phyloP scores from a whole-genome alignment of 2,329 filamentous ascomycete genomes.

The Aspergillus piperis region DNA sequence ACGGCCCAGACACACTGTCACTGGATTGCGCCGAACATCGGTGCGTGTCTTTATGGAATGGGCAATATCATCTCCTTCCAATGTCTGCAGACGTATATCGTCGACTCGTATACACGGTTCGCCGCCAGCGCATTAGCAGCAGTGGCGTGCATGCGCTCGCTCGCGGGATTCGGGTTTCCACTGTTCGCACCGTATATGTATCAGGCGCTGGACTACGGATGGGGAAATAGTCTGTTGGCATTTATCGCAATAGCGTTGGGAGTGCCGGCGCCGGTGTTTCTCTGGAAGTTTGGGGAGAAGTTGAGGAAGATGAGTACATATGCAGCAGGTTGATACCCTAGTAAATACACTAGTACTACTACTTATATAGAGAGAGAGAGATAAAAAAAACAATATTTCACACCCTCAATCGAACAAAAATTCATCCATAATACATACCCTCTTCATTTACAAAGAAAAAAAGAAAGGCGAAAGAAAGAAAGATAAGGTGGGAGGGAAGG shows the following conservation, averaged over 20 bases:
- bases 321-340: slow-evolving; percentile 40
- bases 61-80: slow-evolving; percentile 50
- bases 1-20: slow-evolving; percentile 51
- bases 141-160: slow-evolving; percentile 36
- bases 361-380: too few relatives aligned
- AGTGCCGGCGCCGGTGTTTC: slow-evolving; percentile 51
- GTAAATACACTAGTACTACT: neutral
- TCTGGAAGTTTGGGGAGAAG: slow-evolving; percentile 53
- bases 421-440: too few relatives aligned
- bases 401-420: too few relatives aligned
- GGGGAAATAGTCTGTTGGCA: slow-evolving; percentile 46
- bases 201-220: slow-evolving; percentile 38
- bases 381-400: too few relatives aligned
- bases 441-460: too few relatives aligned
- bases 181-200: slow-evolving; percentile 48
- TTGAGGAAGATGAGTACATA: slow-evolving; percentile 52
- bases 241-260: slow-evolving; percentile 44
- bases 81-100: slow-evolving; percentile 49
- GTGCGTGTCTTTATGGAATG: slow-evolving; percentile 52
- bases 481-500: too few relatives aligned
- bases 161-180: slow-evolving; percentile 46
- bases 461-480: too few relatives aligned
- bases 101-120: slow-evolving; percentile 44
- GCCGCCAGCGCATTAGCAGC: slow-evolving; percentile 45
- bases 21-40: slow-evolving; percentile 59